Conservation (phyloP, 768 basidiomycete genomes). For the Leccinellum luteum region DNA sequence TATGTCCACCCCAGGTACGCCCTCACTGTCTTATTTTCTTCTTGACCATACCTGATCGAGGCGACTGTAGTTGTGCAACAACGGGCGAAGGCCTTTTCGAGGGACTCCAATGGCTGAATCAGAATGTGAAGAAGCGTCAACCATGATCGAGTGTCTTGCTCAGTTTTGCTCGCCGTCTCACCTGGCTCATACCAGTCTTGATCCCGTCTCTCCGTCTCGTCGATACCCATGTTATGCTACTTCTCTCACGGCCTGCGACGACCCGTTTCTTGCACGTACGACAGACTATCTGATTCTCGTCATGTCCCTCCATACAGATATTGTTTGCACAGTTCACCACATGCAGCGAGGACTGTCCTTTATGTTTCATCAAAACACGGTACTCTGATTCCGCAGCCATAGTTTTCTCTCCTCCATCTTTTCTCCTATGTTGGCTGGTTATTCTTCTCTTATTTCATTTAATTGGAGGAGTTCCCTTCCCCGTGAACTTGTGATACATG, state of each 20-base stretch:
- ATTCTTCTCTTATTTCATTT: conserved; percentile 15
- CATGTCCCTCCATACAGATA: conserved; percentile 20
- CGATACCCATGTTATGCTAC: conserved; percentile 36
- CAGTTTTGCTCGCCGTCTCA: conserved; percentile 24
- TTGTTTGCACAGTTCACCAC: conserved; percentile 27
- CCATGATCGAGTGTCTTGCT: conserved; percentile 42
- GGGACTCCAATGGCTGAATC: conserved; percentile 95
- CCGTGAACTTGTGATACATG: conserved; percentile 23
- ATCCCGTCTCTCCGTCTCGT: conserved; percentile 16
- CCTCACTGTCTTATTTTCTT: neutral
- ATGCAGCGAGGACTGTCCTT: conserved; percentile 17
- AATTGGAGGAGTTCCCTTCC: conserved; percentile 22
- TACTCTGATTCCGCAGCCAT: conserved; percentile 16
- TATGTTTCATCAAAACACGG: conserved; percentile 11
- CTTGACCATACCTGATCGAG: neutral
- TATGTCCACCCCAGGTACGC: conserved; percentile 96
- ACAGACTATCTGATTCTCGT: conserved; percentile 35
- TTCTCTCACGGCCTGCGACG: conserved; percentile 36
- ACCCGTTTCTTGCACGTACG: conserved; percentile 32
- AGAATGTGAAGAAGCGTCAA: conserved; percentile 94
- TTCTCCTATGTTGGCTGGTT: conserved; percentile 18
- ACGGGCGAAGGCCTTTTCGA: conserved; percentile 97
- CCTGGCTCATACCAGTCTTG: conserved; percentile 19
- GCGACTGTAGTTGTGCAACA: conserved; percentile 74
- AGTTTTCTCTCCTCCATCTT: conserved; percentile 10